Percentiles rank a stretch among this genome's conserved stretches.
Conservation (phyloP, 257 asterid genomes). For the Leonotis leonurus region DNA sequence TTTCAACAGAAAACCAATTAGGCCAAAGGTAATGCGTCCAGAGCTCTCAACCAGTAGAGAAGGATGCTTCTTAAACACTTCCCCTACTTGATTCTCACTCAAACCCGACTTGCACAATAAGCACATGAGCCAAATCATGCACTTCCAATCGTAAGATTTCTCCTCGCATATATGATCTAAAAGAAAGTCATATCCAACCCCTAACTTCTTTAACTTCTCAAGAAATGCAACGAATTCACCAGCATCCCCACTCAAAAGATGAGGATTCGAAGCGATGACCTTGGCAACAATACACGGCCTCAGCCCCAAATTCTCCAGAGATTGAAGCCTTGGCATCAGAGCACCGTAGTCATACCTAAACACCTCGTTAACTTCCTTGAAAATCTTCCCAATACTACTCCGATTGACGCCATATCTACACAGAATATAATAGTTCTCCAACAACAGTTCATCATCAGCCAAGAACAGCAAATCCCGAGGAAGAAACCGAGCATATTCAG, state of each 20-base stretch:
- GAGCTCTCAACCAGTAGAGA: conserved; percentile 46
- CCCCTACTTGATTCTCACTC: conserved; percentile 32
- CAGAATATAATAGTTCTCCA: conserved; percentile 54
- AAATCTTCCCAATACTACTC: conserved; percentile 51
- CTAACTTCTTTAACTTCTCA: conserved; percentile 31
- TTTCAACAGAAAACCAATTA: conserved; percentile 48
- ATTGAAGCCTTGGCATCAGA: conserved; percentile 39
- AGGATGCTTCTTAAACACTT: conserved; percentile 32
- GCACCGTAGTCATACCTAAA: conserved; percentile 39
- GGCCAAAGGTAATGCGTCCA: conserved; percentile 30
- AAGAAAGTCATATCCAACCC: conserved; percentile 38
- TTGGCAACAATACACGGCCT: conserved; percentile 42
- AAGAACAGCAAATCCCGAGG: conserved; percentile 55
- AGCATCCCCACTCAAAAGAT: conserved; percentile 38
- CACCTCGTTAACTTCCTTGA: conserved; percentile 44
- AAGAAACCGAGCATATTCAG: conserved; percentile 41
- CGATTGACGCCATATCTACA: conserved; percentile 56
- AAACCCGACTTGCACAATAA: conserved; percentile 35
- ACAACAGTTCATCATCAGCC: conserved; percentile 50
- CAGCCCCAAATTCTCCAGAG: conserved; percentile 40
- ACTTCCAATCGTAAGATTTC: conserved; percentile 41
- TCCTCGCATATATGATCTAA: conserved; percentile 35
- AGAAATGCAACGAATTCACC: conserved; percentile 34
- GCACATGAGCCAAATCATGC: conserved; percentile 34
- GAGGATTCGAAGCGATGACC: conserved; percentile 48